Percentiles rank a stretch among this genome's conserved stretches.
Conservation (phyloP, 768 basidiomycete genomes). For the Lactifluus piperatus region DNA sequence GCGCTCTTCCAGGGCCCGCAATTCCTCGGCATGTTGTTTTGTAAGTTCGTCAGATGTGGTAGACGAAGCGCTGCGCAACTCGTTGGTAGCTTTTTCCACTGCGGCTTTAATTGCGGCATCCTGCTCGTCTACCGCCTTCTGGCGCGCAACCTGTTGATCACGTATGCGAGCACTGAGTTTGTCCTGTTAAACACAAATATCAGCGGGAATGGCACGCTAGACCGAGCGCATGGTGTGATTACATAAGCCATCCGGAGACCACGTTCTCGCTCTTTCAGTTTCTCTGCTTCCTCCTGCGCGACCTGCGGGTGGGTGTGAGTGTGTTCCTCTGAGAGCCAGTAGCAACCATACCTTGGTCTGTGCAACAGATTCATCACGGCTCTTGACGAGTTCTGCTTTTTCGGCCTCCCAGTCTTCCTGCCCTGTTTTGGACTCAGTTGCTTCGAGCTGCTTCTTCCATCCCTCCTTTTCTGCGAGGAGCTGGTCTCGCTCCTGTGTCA, state of each 20-base stretch:
- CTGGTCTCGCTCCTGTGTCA: constrained; percentile 53
- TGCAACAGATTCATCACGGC: constrained; percentile 50
- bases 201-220: neutral
- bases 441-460: constrained; percentile 27
- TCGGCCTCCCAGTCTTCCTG: constrained; percentile 47
- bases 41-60: constrained; percentile 31
- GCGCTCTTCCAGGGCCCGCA: constrained; percentile 45
- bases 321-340: neutral
- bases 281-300: constrained; percentile 22
- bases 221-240: neutral
- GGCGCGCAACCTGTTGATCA: constrained; percentile 41
- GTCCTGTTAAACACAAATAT: constrained; percentile 34
- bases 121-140: constrained; percentile 42
- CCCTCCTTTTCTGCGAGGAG: constrained; percentile 52
- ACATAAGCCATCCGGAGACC: constrained; percentile 23
- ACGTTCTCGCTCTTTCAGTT: constrained; percentile 21
- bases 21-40: constrained; percentile 51
- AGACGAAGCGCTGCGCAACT: constrained; percentile 28
- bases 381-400: constrained; percentile 47
- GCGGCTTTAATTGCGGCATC: constrained; percentile 47
- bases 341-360: constrained; percentile 44
- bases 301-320: constrained; percentile 12
- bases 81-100: constrained; percentile 45
- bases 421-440: constrained; percentile 19
- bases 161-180: constrained; percentile 38